Evolutionary conservation across 2,329 filamentous ascomycete species (phyloP).

Genomic region (Calonectria multiphialidica): DNA sequence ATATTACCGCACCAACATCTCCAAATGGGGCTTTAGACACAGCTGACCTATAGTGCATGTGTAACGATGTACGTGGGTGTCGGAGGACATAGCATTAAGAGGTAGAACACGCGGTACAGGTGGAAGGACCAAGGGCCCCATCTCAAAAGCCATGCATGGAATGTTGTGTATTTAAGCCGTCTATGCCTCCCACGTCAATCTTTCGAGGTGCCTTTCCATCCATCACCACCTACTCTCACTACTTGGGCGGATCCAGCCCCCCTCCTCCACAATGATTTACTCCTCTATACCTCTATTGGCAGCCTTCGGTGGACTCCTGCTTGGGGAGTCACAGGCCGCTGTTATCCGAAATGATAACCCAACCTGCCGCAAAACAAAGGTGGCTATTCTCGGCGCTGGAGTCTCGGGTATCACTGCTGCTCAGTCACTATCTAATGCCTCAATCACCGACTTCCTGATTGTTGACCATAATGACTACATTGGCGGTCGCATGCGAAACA

Average conservation of each 20-base stretch:
- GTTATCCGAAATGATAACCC: slow-evolving; percentile 23
- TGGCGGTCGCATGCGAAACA: slow-evolving; percentile 72
- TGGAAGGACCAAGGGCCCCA: fast-evolving
- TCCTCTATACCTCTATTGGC: slow-evolving; percentile 12
- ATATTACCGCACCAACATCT: background rate
- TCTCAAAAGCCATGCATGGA: too few species aligned
- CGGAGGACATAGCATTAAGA: background rate
- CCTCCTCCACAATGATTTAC: slow-evolving; percentile 6
- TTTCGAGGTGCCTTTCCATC: background rate
- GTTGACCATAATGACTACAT: slow-evolving; percentile 73
- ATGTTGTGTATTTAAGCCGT: background rate
- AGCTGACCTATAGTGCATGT: background rate
- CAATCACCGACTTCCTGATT: slow-evolving; percentile 73
- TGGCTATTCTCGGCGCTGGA: slow-evolving; percentile 64
- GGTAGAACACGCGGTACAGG: background rate
- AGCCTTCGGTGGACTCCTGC: slow-evolving; percentile 16
- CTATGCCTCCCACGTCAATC: too few species aligned
- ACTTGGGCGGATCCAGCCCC: background rate
- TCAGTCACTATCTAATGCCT: slow-evolving; percentile 71
- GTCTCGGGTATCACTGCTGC: slow-evolving; percentile 74
- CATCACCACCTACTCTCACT: background rate
- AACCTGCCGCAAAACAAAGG: slow-evolving; percentile 45
- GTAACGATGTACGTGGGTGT: background rate
- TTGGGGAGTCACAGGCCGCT: slow-evolving; percentile 21
- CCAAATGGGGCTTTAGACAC: background rate